Conservation (phyloP, 352 stramenopile genomes). For the Globisporangium cederbergense region DNA sequence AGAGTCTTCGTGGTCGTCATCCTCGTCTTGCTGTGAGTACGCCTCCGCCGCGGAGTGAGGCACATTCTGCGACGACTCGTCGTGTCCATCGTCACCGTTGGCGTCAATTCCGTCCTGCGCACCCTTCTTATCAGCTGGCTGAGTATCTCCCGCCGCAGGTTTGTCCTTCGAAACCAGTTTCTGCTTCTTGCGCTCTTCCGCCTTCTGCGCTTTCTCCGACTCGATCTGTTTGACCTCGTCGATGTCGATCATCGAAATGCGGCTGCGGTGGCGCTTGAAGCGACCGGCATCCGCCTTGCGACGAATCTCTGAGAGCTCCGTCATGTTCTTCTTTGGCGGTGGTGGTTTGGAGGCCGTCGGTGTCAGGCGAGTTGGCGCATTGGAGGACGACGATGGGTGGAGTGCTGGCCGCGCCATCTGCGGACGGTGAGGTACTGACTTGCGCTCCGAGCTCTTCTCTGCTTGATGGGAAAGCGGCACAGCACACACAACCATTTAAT, state of each 20-base stretch:
- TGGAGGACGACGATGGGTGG: slow-evolving; percentile 20
- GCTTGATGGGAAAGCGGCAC: neutral
- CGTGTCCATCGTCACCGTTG: slow-evolving; percentile 10
- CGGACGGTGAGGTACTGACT: slow-evolving; percentile 42
- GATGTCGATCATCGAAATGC: slow-evolving; percentile 87
- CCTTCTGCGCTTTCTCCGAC: slow-evolving; percentile 79
- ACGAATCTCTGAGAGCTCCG: slow-evolving; percentile 76
- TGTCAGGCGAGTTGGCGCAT: slow-evolving; percentile 24
- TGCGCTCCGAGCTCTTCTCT: slow-evolving; percentile 23
- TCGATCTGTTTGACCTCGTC: slow-evolving; percentile 89
- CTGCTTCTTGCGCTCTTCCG: slow-evolving; percentile 78
- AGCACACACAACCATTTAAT: neutral
- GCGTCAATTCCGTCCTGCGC: neutral
- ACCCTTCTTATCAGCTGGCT: slow-evolving; percentile 5
- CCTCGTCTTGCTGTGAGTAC: slow-evolving; percentile 6
- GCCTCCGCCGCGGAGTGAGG: neutral
- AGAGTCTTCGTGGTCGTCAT: slow-evolving; percentile 11
- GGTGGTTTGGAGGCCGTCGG: slow-evolving; percentile 26
- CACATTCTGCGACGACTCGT: neutral
- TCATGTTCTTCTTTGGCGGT: slow-evolving; percentile 63
- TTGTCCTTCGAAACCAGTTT: slow-evolving; percentile 44
- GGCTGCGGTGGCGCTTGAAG: slow-evolving; percentile 80
- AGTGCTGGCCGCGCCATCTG: slow-evolving; percentile 36
- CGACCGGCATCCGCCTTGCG: slow-evolving; percentile 76
- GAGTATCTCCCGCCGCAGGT: neutral